These are phyloP conservation scores for Solanum aculeatissimum DNA, from an alignment of 305 asterid genomes.

Conservation along the genomic window DNA sequence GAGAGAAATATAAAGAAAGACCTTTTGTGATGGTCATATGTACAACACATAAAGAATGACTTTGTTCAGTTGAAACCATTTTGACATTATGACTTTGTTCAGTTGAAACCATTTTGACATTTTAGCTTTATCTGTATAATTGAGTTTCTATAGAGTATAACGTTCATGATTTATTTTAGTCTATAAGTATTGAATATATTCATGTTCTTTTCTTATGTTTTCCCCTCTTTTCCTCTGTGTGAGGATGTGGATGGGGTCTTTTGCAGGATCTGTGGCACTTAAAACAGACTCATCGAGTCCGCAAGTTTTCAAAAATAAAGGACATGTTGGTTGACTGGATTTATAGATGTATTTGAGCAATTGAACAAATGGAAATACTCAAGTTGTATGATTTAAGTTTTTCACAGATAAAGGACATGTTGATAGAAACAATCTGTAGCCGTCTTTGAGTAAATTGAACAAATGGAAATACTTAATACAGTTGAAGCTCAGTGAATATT, in stretches of 20 bases:
- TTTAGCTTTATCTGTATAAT: background rate
- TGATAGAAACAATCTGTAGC: background rate
- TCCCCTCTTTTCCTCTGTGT: background rate
- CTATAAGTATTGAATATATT: background rate
- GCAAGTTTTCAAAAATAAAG: background rate
- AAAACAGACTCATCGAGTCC: background rate
- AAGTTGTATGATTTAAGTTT: background rate
- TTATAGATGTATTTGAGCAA: background rate
- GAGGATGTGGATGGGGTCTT: background rate
- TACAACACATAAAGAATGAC: background rate
- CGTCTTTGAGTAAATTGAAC: background rate
- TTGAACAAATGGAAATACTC: background rate
- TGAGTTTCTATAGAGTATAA: background rate
- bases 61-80: background rate
- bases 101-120: background rate
- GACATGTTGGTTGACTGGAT: background rate
- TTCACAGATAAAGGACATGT: background rate
- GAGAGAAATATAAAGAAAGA: background rate
- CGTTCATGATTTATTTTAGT: background rate
- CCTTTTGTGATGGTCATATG: background rate
- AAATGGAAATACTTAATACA: background rate
- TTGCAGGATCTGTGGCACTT: background rate
- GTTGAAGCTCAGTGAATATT: background rate
- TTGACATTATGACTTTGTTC: background rate
- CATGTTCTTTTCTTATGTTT: background rate